A percentile compares a stretch with the other conserved stretches of the same genome.
Evolutionary conservation across 2,329 filamentous ascomycete genomes (phyloP).

Genomic region (Trichocomaceae sp.): DNA sequence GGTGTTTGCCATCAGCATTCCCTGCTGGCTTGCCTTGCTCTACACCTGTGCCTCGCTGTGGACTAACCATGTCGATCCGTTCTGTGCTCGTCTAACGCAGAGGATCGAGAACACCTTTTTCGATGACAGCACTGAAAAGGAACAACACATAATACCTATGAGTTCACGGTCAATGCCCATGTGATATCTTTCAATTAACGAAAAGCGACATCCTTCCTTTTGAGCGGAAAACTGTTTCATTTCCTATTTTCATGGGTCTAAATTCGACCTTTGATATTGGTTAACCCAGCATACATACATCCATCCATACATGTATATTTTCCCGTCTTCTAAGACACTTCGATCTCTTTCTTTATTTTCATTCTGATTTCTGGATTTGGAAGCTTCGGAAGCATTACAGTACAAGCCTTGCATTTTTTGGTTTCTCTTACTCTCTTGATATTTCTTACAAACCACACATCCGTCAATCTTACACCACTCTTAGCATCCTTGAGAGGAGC

Average conservation of each 20-base stretch:
- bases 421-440: neutral
- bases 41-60: constrained; percentile 46
- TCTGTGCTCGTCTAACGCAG: constrained; percentile 44
- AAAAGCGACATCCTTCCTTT: neutral
- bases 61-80: constrained; percentile 48
- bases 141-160: constrained; percentile 22
- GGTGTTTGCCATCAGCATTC: constrained; percentile 39
- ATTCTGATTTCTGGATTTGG: neutral
- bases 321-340: neutral
- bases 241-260: neutral
- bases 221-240: neutral
- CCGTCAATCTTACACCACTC: too few relatives aligned
- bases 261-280: neutral
- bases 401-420: neutral
- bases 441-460: neutral
- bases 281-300: neutral
- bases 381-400: too few relatives aligned
- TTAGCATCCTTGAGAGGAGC: neutral
- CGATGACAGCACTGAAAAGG: constrained; percentile 35
- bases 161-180: constrained; percentile 13
- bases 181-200: neutral
- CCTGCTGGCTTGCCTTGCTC: constrained; percentile 42
- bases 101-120: constrained; percentile 46
- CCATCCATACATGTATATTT: neutral
- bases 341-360: neutral